A percentile compares a stretch with the other conserved stretches of the same genome.
Evolutionary conservation across 371 early-diverging fungal species (phyloP).

Genomic region (Thermomucor indicae-seudaticae): DNA sequence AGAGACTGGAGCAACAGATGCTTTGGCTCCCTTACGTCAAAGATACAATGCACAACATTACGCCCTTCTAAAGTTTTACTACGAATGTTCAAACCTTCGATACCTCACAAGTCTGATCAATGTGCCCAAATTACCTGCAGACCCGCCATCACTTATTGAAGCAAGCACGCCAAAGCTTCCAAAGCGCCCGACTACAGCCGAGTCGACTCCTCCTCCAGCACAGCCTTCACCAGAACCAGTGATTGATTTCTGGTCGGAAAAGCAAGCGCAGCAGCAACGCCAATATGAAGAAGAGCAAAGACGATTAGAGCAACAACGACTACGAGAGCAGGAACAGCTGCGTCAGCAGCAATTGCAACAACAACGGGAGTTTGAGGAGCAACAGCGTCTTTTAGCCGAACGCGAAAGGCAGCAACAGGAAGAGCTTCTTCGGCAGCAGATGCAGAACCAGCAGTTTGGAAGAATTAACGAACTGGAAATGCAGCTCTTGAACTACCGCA

Average conservation of each 20-base stretch:
- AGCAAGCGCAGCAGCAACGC: slow-evolving; percentile 66
- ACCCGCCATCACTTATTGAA: slow-evolving; percentile 70
- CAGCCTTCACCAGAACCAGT: slow-evolving; percentile 59
- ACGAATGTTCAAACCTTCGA: slow-evolving; percentile 83
- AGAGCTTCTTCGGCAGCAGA: slow-evolving; percentile 68
- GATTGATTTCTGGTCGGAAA: slow-evolving; percentile 58
- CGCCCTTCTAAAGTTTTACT: slow-evolving; percentile 85
- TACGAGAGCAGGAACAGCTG: slow-evolving; percentile 56
- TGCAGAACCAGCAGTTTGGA: slow-evolving; percentile 72
- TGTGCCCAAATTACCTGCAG: slow-evolving; percentile 83
- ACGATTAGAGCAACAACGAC: slow-evolving; percentile 56
- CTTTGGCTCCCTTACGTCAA: slow-evolving; percentile 82
- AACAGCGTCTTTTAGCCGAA: slow-evolving; percentile 64
- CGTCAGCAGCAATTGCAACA: slow-evolving; percentile 60
- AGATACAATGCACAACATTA: slow-evolving; percentile 86
- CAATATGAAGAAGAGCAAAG: slow-evolving; percentile 72
- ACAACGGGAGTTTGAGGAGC: slow-evolving; percentile 71
- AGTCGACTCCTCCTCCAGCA: slow-evolving; percentile 31
- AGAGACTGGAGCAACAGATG: slow-evolving; percentile 75
- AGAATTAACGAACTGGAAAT: slow-evolving; percentile 74
- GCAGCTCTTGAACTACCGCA: slow-evolving; percentile 70
- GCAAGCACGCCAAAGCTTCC: slow-evolving; percentile 35
- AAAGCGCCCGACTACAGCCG: slow-evolving; percentile 26
- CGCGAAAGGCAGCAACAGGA: slow-evolving; percentile 65
- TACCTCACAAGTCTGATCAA: slow-evolving; percentile 91